Evolutionary conservation across 441 rosid species (phyloP).

Genomic region (Geranium incanum): DNA sequence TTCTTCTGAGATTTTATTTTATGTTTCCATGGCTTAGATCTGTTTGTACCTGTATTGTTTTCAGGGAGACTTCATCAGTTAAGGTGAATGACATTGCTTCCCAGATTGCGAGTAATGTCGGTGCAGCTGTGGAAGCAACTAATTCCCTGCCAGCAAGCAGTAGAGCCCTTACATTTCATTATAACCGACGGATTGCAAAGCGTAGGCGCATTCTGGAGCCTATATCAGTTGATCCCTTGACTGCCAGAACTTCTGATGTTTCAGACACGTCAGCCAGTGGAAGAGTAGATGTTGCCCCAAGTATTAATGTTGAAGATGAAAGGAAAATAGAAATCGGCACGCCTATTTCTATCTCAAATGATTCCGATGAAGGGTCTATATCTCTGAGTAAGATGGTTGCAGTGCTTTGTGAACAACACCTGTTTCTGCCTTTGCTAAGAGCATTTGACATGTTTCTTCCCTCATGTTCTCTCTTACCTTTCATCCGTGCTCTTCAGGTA

Average conservation of each 20-base stretch:
- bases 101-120: conserved; percentile 78
- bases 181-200: conserved; percentile 76
- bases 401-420: conserved; percentile 83
- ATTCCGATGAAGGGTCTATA: conserved; percentile 53
- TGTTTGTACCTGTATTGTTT: conserved; percentile 24
- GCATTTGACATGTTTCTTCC: conserved; percentile 99
- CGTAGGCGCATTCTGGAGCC: conserved; percentile 82
- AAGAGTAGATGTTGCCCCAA: conserved; percentile 28
- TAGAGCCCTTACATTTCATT: conserved; percentile 64
- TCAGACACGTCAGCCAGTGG: conserved; percentile 30
- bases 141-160: conserved; percentile 57
- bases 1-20: conserved; percentile 10
- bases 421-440: conserved; percentile 87
- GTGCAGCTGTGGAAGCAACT: conserved; percentile 77
- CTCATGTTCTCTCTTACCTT: conserved; percentile 82
- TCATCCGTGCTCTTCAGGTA: conserved; percentile 98
- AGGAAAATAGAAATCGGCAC: conserved; percentile 38
- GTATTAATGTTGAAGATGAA: conserved; percentile 38
- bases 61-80: conserved; percentile 94
- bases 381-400: conserved; percentile 92
- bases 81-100: conserved; percentile 91
- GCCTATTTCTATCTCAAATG: conserved; percentile 35
- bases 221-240: conserved; percentile 33
- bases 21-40: conserved; percentile 15
- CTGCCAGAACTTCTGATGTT: conserved; percentile 30